A percentile compares a stretch with the other conserved stretches of the same genome.
phyloP scores from a whole-genome alignment of 2,329 filamentous ascomycete species.

The Beauveria scarabaeidicola region DNA sequence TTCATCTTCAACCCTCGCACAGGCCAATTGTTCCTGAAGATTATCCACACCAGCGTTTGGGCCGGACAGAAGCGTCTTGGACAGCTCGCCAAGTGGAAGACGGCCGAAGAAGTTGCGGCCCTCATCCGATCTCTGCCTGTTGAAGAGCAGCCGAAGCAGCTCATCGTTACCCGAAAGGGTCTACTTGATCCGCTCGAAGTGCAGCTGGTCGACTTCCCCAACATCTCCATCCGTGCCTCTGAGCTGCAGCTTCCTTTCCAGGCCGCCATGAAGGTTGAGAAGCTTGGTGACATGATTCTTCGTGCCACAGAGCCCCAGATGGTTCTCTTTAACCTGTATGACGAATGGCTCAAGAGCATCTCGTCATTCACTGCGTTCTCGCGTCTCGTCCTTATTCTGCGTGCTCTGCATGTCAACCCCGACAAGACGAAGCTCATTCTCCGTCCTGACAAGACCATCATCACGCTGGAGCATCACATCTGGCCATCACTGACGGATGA shows the following conservation, averaged over 20 bases:
- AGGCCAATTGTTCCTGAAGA: constrained; percentile 95
- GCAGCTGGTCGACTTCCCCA: constrained; percentile 94
- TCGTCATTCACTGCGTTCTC: constrained; percentile 99
- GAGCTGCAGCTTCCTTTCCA: constrained; percentile 97
- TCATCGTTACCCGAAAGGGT: constrained; percentile 97
- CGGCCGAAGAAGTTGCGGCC: constrained; percentile 97
- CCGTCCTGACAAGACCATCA: constrained; percentile 93
- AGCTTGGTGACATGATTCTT: constrained; percentile 97
- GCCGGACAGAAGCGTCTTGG: constrained; percentile 98
- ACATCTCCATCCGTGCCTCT: constrained; percentile 96
- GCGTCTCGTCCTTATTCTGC: constrained; percentile 82
- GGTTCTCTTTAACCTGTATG: constrained; percentile 98
- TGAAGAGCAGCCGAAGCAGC: constrained; percentile 96
- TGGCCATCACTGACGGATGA: constrained; percentile 93
- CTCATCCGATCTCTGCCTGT: constrained; percentile 91
- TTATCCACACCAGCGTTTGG: constrained; percentile 99
- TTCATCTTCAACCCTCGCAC: constrained; percentile 99
- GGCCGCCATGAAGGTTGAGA: constrained; percentile 99
- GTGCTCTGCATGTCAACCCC: constrained; percentile 92
- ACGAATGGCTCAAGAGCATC: constrained; percentile 97
- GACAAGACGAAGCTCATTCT: constrained; percentile 97
- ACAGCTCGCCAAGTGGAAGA: constrained; percentile 98
- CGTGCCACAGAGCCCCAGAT: constrained; percentile 98
- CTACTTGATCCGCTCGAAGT: constrained; percentile 94
- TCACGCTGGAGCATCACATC: constrained; percentile 97